Conservation (phyloP, 2,329 filamentous ascomycete species). For the Decorospora gaudefroyi region DNA sequence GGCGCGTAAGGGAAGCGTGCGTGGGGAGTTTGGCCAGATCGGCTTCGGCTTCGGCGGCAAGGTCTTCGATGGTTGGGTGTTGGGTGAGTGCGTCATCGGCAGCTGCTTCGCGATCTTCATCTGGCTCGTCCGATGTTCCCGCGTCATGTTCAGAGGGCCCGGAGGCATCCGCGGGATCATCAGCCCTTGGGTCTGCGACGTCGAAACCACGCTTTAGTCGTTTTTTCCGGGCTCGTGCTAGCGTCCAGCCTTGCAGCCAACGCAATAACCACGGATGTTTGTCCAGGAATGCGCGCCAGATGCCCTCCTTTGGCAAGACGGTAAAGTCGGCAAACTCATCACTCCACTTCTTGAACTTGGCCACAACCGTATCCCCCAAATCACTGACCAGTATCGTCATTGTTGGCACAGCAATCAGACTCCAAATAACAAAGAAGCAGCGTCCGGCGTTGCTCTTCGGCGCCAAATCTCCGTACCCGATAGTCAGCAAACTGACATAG, state of each 20-base stretch:
- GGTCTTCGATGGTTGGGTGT: slow-evolving; percentile 11
- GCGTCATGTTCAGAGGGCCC: slow-evolving; percentile 24
- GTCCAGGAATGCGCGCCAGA: slow-evolving; percentile 58
- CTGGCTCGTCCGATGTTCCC: slow-evolving; percentile 1
- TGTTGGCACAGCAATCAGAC: slow-evolving; percentile 79
- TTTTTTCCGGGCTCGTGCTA: slow-evolving; percentile 42
- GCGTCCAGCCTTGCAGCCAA: slow-evolving; percentile 42
- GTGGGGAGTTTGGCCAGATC: slow-evolving; percentile 22
- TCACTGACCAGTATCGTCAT: slow-evolving; percentile 72
- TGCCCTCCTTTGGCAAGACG: slow-evolving; percentile 63
- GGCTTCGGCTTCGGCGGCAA: slow-evolving; percentile 22
- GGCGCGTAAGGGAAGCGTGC: slow-evolving; percentile 61
- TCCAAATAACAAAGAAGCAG: slow-evolving; percentile 94
- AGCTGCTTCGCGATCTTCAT: slow-evolving; percentile 2
- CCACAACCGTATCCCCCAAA: slow-evolving; percentile 78
- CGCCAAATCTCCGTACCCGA: slow-evolving; percentile 82
- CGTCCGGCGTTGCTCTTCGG: slow-evolving; percentile 78
- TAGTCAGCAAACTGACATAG: slow-evolving; percentile 80
- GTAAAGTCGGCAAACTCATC: slow-evolving; percentile 67
- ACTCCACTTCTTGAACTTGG: slow-evolving; percentile 65
- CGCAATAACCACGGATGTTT: slow-evolving; percentile 53
- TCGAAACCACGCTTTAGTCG: slow-evolving; percentile 56
- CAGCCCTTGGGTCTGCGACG: slow-evolving; percentile 44
- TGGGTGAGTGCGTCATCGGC: slow-evolving; percentile 15
- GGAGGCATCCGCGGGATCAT: slow-evolving; percentile 16